Evolutionary conservation across 2,329 filamentous ascomycete species (phyloP), one percentile per base, ranked within the genome.

Genomic region (Ophiostoma perfectum): DNA sequence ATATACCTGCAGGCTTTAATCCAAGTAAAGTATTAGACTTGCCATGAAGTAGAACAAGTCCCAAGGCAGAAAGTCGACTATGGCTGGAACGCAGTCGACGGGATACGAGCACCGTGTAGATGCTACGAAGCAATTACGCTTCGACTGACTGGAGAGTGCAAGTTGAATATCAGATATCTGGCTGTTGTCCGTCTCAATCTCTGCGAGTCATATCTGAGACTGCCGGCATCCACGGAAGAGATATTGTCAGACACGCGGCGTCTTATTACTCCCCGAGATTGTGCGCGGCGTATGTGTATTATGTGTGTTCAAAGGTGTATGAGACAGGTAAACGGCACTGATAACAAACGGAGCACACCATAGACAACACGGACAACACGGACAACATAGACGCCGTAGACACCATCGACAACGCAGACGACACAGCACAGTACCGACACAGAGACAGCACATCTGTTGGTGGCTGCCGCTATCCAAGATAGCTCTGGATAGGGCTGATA

Each of bases 1-100:
- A 55, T 36, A 27, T 55, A 27, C 27, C 2, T 27, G 11, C 49
- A 55, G n/a, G n/a, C n/a, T 55, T 42, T 41, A 60, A 41, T 27
- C 55, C 55, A 58, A 58, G 52, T 60, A 60, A 60, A 38, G 55
- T 60, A 27, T 60, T 60, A 38, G 38, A 11, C 52, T 58, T 58
- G 52, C 49, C 27, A 38, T 38, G 11, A 38, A 60, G 55, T 60
- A 60, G 55, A 60, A 60, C 9, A 60, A 60, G 55, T 58, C 49
- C 5, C 27, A 27, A 27, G 27, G 27, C 27, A 27, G 27, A 27
- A 27, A 27, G 27, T 2, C 27, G 27, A 27, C 27, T 27, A 27
- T 27, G 27, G 27, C 27, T 27, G 27, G 27, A 27, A 27, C 27
- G 27, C 27, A 27, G 27, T 27, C 27, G 27, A 27, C 27, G 27